Evolutionary conservation across 805 yeast genomes (phyloP), one percentile per base, ranked within the genome.

Genomic region (Pichia nanzhaoensis): DNA sequence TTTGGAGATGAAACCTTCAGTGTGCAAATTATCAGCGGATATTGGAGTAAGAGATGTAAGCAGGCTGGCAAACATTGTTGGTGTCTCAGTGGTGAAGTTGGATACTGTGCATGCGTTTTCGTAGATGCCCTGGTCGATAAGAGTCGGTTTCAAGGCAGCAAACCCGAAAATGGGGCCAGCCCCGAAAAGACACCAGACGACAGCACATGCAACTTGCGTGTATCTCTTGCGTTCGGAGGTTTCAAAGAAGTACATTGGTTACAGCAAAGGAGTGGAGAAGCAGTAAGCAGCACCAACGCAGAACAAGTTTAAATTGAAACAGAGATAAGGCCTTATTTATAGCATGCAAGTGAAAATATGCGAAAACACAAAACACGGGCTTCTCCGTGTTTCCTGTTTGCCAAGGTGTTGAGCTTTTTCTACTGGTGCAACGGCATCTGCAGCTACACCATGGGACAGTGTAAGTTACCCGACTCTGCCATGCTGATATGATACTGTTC

Each of bases 101-200:
- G 53, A 43, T 44, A 55, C 46, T 2, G 54, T 43, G 59, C 81
- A 75, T 1, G 56, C 53, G 18, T 60, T 54, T 48, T 68, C 71
- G 52, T 76, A 76, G 41, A 76, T 62, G 13, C 69, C 70, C 53
- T 76, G 77, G 44, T 60, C 67, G 37, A 76, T 68, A 34, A 76
- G 60, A 4, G 74, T 64, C 9, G 81, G 81, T 50, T 76, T 76
- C 54, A 76, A 62, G 14, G 81, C 81, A 6, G 81, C 81, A 63
- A 76, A 76, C 5, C 81, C 81, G 56, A 76, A 76, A 31, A 75
- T 73, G 3, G 80, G 78, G 4, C 81, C 81, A 3, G 78, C 80
- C 4, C 79, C 73, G 22, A 76, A 58, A 8, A 76, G 59, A 53
- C 80, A 75, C 80, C 80, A 76, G 16, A 65, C 47, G 18, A 75